These are phyloP conservation scores for Pleurostoma richardsiae DNA, from an alignment of 2,329 filamentous ascomycete genomes.

Conservation along the genomic window DNA sequence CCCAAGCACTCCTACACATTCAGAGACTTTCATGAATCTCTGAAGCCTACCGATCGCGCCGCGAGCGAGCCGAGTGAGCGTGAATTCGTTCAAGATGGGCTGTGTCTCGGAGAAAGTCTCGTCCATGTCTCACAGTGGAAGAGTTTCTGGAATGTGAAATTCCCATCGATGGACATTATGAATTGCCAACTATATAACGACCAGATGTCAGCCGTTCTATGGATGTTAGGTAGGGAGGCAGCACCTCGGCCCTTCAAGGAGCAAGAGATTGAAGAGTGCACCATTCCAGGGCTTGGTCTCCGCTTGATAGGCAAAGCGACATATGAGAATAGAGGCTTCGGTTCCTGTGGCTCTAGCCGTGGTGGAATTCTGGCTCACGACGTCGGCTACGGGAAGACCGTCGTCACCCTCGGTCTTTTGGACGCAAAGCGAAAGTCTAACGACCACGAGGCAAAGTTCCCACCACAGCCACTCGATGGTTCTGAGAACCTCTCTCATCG, in stretches of 20 bases:
- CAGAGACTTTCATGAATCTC: no score
- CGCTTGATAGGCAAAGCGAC: slow-evolving; percentile 24
- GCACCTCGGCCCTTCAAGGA: slow-evolving; percentile 21
- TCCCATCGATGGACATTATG: no score
- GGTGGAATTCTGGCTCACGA: slow-evolving; percentile 38
- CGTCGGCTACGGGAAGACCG: slow-evolving; percentile 39
- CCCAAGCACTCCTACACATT: no score
- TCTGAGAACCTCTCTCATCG: background rate
- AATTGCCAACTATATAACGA: background rate
- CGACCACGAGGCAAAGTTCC: background rate
- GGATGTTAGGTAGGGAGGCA: slow-evolving; percentile 19
- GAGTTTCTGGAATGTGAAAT: no score
- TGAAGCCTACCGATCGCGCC: no score
- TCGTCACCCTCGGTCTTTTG: slow-evolving; percentile 31
- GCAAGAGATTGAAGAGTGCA: slow-evolving; percentile 30
- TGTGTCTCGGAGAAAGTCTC: no score
- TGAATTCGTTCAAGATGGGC: no score
- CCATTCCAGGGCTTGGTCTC: slow-evolving; percentile 23
- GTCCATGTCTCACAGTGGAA: no score
- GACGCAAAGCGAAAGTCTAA: slow-evolving; percentile 15
- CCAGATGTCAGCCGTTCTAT: background rate
- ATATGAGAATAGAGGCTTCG: slow-evolving; percentile 10
- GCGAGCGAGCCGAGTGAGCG: no score
- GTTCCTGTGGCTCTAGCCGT: slow-evolving; percentile 8
- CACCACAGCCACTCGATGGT: background rate